phyloP scores from a whole-genome alignment of 2,329 filamentous ascomycete species.

The Sporothrix globosa region DNA sequence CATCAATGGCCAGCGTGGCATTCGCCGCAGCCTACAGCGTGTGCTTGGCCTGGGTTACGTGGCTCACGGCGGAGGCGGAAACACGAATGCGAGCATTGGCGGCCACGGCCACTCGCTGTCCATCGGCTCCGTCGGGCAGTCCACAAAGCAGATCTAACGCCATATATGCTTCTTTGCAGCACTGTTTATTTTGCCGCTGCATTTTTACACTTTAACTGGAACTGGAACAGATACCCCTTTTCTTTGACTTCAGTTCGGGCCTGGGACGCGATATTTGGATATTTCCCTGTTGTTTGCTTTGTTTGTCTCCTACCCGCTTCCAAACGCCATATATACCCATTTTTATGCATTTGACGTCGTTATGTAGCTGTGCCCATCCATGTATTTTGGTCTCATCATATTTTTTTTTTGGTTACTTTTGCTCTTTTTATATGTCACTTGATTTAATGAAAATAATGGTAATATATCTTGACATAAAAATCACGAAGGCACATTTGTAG shows the following conservation, averaged over 20 bases:
- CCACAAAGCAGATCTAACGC: conserved; percentile 21
- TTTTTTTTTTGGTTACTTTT: conserved; percentile 1
- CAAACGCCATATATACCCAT: conserved; percentile 24
- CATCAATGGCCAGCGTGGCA: conserved; percentile 37
- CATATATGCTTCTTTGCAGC: not conserved
- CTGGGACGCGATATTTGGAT: not conserved
- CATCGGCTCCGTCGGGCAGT: conserved; percentile 20
- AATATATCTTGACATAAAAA: not conserved
- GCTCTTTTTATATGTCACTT: not conserved
- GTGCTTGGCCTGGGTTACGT: conserved; percentile 42
- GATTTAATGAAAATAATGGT: not conserved
- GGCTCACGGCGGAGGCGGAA: conserved; percentile 19
- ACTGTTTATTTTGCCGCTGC: not conserved
- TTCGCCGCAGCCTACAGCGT: conserved; percentile 44
- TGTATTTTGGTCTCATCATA: conserved; percentile 1
- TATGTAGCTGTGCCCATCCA: not conserved
- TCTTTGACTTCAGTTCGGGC: not conserved
- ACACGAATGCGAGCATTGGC: not conserved
- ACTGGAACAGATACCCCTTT: conserved; percentile 25
- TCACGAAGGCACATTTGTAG: not conserved
- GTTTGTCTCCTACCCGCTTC: not conserved
- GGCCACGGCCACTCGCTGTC: conserved; percentile 36
- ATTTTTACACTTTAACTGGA: not conserved
- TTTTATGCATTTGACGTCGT: not conserved
- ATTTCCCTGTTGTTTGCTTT: not conserved